Evolutionary conservation across 2,329 filamentous ascomycete species (phyloP).

Genomic region (Nemania sp.): DNA sequence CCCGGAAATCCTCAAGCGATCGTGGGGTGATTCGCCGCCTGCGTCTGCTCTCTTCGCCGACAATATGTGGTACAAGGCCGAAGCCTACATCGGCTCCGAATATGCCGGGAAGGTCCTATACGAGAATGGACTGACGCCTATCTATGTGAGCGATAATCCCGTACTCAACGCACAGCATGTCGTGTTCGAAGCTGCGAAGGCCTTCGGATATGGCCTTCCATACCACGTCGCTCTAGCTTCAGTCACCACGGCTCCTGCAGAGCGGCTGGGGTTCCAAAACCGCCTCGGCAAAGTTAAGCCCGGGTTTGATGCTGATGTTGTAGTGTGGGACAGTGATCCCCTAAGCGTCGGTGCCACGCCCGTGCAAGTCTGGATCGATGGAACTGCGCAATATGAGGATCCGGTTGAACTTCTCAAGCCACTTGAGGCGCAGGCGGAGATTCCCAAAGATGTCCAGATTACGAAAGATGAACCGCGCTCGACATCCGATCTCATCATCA

Average conservation of each 20-base stretch:
- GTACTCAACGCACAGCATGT: constrained; percentile 72
- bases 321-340: constrained; percentile 66
- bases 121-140: constrained; percentile 65
- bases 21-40: constrained; percentile 57
- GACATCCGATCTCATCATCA: constrained; percentile 54
- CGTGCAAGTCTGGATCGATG: constrained; percentile 67
- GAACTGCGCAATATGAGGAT: constrained; percentile 58
- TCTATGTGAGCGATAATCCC: constrained; percentile 73
- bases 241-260: constrained; percentile 62
- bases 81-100: constrained; percentile 66
- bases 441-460: constrained; percentile 45
- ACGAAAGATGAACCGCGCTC: constrained; percentile 47
- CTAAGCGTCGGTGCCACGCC: constrained; percentile 62
- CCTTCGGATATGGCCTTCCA: constrained; percentile 61
- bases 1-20: constrained; percentile 64
- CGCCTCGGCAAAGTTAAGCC: constrained; percentile 64
- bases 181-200: constrained; percentile 65
- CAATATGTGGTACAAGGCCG: constrained; percentile 73
- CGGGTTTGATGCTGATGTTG: constrained; percentile 64
- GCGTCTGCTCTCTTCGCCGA: constrained; percentile 69
- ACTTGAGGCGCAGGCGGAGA: constrained; percentile 41
- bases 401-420: constrained; percentile 60
- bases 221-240: constrained; percentile 62
- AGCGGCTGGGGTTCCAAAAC: constrained; percentile 59
- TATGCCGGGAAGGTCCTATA: constrained; percentile 68